Conservation (phyloP, 345 rosid species). For the Euphorbia lathyris region DNA sequence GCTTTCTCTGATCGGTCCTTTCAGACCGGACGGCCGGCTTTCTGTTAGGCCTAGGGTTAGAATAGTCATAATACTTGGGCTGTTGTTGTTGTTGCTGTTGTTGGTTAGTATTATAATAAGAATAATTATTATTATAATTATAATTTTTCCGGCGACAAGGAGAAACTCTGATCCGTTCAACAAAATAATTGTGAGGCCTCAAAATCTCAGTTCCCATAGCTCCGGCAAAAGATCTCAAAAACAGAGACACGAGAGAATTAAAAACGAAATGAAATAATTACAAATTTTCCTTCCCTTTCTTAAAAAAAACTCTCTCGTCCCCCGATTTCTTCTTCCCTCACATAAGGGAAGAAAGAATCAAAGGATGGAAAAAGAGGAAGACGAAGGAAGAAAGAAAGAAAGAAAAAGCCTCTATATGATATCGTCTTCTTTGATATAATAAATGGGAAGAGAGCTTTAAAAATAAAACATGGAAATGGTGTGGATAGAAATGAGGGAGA, state of each 20-base stretch:
- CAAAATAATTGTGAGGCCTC: constrained; percentile 69
- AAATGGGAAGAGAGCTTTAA: background rate
- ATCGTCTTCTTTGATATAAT: no score
- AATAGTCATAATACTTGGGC: background rate
- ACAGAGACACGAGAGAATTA: background rate
- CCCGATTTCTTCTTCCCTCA: background rate
- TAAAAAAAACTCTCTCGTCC: background rate
- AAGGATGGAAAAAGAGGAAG: background rate
- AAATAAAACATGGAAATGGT: background rate
- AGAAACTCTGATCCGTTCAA: constrained; percentile 40
- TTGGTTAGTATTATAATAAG: background rate
- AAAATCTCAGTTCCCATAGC: constrained; percentile 77
- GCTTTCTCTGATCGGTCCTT: constrained; percentile 32
- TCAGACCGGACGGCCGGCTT: constrained; percentile 37
- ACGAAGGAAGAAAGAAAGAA: background rate
- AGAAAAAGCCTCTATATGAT: background rate
- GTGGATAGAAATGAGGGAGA: background rate
- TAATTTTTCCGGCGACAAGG: constrained; percentile 50
- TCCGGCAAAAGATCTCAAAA: background rate
- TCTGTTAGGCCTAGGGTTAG: constrained; percentile 33
- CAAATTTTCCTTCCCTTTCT: background rate
- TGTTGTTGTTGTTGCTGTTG: no score
- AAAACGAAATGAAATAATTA: background rate
- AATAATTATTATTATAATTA: background rate
- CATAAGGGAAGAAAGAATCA: background rate